Conservation (phyloP, 495 filamentous ascomycete genomes). For the Talaromyces adpressus region DNA sequence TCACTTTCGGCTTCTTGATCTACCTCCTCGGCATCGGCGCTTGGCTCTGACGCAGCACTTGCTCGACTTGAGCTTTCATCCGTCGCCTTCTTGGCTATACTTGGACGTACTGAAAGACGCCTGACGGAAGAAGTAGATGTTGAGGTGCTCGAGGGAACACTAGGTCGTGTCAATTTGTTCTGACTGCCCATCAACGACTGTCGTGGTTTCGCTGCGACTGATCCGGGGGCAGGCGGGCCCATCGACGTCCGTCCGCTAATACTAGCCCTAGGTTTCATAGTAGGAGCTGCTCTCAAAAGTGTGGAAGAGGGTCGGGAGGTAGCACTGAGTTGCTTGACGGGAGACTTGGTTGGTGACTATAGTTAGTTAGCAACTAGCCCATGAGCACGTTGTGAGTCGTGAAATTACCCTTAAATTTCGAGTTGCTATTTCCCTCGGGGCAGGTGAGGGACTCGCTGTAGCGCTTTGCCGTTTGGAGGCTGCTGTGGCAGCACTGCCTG, state of each 20-base stretch:
- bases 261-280: conserved; percentile 47
- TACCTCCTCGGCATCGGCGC: conserved; percentile 20
- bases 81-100: conserved; percentile 17
- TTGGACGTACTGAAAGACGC: conserved; percentile 31
- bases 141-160: conserved; percentile 20
- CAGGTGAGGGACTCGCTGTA: conserved; percentile 60
- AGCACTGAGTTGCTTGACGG: conserved; percentile 64
- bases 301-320: conserved; percentile 51
- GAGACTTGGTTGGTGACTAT: conserved; percentile 72
- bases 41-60: conserved; percentile 26
- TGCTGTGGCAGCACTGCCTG: conserved; percentile 26
- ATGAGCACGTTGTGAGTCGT: conserved; percentile 5
- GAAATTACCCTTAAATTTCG: conserved; percentile 54
- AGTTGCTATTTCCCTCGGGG: conserved; percentile 32
- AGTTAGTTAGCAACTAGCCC: conserved; percentile 4
- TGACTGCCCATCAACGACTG: conserved; percentile 32
- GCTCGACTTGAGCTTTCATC: conserved; percentile 22
- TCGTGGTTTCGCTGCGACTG: conserved; percentile 26
- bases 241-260: conserved; percentile 54
- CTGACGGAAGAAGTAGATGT: conserved; percentile 24
- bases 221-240: conserved; percentile 49
- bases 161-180: conserved; percentile 28
- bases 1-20: conserved; percentile 20
- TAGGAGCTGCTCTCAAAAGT: conserved; percentile 36
- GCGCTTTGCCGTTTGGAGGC: conserved; percentile 56